Evolutionary conservation across 2,329 filamentous ascomycete species (phyloP), one percentile per base, ranked within the genome.

Genomic region (Rhinocladiella mackenziei): DNA sequence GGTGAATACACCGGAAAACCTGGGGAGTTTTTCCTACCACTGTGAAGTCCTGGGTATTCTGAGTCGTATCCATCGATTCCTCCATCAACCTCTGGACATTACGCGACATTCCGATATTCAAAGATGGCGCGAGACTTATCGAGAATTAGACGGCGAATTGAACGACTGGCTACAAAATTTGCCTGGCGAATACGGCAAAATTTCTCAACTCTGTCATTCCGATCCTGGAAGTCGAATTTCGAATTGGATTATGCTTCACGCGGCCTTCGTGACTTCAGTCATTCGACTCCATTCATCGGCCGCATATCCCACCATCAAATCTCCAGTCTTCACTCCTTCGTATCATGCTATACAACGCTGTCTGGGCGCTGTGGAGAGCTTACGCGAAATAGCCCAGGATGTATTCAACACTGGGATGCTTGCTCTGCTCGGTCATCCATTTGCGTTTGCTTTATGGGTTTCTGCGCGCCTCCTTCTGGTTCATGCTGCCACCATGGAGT

Each of bases 201-300:
- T 89, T 69, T 78, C 83, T 33, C 84, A 86, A 51, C 67, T 92
- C 1, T 89, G 89, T 60, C 81, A 82, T 50, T 76, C 63, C 6
- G 60, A 71, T 88, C 38, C 52, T 4, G 52, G 52, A 9, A 55
- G 52, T 26, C 37, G 49, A 19, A 55, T 55, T 22, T 52, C 48
- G 20, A 88, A 86, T 59, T 89, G 88, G 84, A 81, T 95, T 39
- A 94, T 94, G 83, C 73, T 95, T 18, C 89, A 95, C 62, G 84
- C 86, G 3, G 89, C 88, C 0, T 94, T 89, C 59, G 86, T 94
- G 63, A 94, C 88, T 73, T 85, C 89, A 32, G 83, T 94, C 4
- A 94, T 96, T 56, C 81, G 89, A 28, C 76, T 95, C 13, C 89
- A 95, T 67, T 94, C 89, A 0, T 94, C 88, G 1, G 88, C 89